A percentile compares a stretch with the other conserved stretches of the same genome.
These are phyloP conservation scores for Lasiodiplodia sp. DNA, from an alignment of 2,329 filamentous ascomycete genomes.

Conservation along the genomic window DNA sequence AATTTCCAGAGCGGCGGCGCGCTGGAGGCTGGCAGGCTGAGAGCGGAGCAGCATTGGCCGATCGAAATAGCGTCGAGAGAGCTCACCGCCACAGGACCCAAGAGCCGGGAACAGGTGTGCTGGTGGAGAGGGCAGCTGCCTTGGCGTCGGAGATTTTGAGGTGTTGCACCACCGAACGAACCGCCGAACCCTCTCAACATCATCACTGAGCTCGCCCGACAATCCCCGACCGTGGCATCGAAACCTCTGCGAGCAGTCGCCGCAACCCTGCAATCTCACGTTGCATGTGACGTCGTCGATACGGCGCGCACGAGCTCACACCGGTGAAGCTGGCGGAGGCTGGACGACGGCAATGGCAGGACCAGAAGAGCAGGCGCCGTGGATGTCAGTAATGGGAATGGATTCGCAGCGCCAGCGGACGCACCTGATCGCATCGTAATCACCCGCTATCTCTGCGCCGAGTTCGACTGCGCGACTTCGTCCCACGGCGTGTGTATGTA, in stretches of 20 bases:
- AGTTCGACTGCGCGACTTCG: too few relatives aligned
- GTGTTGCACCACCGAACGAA: not conserved
- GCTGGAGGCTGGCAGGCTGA: slow-evolving; percentile 2
- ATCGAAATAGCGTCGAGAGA: slow-evolving; percentile 13
- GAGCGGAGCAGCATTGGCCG: slow-evolving; percentile 27
- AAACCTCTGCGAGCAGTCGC: not conserved
- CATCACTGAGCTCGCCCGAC: not conserved
- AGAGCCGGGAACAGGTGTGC: slow-evolving; percentile 1
- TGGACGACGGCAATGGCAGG: not conserved
- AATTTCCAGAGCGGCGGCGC: slow-evolving; percentile 12
- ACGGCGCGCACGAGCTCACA: not conserved
- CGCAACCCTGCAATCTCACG: not conserved
- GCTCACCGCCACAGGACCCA: slow-evolving; percentile 16
- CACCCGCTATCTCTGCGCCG: too few relatives aligned
- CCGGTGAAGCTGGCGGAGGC: not conserved
- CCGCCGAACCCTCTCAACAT: not conserved
- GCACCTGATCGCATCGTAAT: too few relatives aligned
- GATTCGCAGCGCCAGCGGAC: too few relatives aligned
- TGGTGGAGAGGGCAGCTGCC: not conserved
- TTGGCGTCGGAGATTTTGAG: not conserved
- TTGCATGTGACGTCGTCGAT: not conserved
- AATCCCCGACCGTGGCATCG: not conserved
- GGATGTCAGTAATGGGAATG: too few relatives aligned
- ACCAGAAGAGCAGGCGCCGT: not conserved
- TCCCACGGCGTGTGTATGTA: too few relatives aligned